Evolutionary conservation across 2,329 filamentous ascomycete genomes (phyloP), one percentile per base, ranked within the genome.

Genomic region (Colletotrichum sp.): DNA sequence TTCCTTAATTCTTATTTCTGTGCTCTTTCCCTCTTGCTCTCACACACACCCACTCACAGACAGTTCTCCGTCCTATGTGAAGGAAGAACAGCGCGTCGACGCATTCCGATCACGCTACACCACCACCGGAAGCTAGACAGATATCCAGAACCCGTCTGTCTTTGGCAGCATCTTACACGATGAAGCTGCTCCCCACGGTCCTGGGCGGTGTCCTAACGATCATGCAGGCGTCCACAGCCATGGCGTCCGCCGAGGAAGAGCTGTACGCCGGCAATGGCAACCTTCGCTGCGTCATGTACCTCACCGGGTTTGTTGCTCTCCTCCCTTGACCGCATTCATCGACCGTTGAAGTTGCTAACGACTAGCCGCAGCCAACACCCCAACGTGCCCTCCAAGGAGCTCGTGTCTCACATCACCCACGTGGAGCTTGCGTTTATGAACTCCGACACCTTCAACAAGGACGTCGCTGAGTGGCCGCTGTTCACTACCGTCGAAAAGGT

Each of bases 341-440:
- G 26, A n/a, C 30, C 65, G 32, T 30, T 28, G n/a, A 26, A 32
- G 30, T 34, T 55, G 69, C 62, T 73, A 21, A 77, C 28, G 15
- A 63, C 1, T 55, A n/a, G 13, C 36, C 15, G 15, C 72, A 90
- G 89, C 5, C 89, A 90, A 77, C 89, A 90, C 78, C 82, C 85
- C 36, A 78, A 87, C 4, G 80, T 87, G 12, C 89, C 89, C 1
- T 52, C 77, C 3, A 66, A 80, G 8, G 76, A 83, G 4, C 82
- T 87, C 59, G 83, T 88, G 1, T 69, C 81, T 26, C 80, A 86
- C 21, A 85, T 92, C n/a, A 90, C 90, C 0, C 91, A 92, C 78
- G 88, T 92, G 13, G 86, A 88, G 13, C 82, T 93, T 21, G 91
- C 91, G 2, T 93, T 93, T 77, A 89, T 92, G 87, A 84, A 82